Conservation (phyloP, 768 basidiomycete species). For the Tylopilus intermedius region DNA sequence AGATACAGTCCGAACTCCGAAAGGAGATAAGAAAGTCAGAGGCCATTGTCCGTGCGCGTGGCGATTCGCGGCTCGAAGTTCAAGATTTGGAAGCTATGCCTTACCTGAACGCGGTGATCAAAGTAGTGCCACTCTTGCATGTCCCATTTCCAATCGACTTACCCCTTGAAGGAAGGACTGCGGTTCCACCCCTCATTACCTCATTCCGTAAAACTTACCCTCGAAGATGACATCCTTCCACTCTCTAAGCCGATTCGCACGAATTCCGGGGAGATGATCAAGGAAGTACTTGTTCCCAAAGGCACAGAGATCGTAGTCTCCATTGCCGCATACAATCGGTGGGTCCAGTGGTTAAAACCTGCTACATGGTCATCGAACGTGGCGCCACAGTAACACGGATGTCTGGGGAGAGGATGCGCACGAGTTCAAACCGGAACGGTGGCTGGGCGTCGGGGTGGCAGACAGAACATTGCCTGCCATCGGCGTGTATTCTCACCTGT, state of each 20-base stretch:
- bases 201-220: constrained; percentile 45
- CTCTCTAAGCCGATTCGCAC: constrained; percentile 49
- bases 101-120: too few species aligned
- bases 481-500: too few species aligned
- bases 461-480: neutral
- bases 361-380: neutral
- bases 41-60: too few species aligned
- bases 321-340: constrained; percentile 55
- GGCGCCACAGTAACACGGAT: constrained; percentile 5
- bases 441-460: constrained; percentile 1
- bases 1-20: too few species aligned
- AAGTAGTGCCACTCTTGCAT: constrained; percentile 4
- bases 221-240: constrained; percentile 54
- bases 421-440: constrained; percentile 14
- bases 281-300: constrained; percentile 44
- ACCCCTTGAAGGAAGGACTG: constrained; percentile 36
- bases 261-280: constrained; percentile 39
- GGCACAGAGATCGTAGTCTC: constrained; percentile 47
- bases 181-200: constrained; percentile 45
- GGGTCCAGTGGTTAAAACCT: neutral
- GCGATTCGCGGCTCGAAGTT: too few species aligned
- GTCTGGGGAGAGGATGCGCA: constrained; percentile 26
- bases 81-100: too few species aligned
- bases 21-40: too few species aligned
- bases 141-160: constrained; percentile 11